These are phyloP conservation scores for Metschnikowia continentalis DNA, from an alignment of 805 yeast genomes.

Conservation along the genomic window DNA sequence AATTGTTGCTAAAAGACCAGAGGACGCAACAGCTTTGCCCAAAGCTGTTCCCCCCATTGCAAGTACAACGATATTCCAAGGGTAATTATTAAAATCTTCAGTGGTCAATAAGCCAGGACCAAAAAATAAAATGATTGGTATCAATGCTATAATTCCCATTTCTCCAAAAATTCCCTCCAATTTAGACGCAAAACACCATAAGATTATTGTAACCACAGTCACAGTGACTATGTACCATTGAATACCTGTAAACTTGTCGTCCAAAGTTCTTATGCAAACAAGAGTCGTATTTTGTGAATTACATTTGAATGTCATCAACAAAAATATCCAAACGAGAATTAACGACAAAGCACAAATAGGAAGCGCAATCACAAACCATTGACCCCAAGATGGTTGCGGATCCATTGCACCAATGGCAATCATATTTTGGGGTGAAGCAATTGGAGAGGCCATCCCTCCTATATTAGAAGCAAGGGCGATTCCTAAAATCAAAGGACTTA, in stretches of 20 bases:
- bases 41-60: constrained; percentile 56
- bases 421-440: constrained; percentile 53
- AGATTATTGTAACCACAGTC: constrained; percentile 40
- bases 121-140: constrained; percentile 46
- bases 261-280: constrained; percentile 43
- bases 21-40: constrained; percentile 48
- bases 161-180: constrained; percentile 43
- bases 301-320: constrained; percentile 52
- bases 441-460: constrained; percentile 55
- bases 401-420: constrained; percentile 50
- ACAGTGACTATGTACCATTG: constrained; percentile 43
- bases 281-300: constrained; percentile 46
- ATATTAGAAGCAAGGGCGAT: constrained; percentile 50
- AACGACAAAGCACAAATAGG: constrained; percentile 44
- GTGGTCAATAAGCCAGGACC: constrained; percentile 47
- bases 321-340: constrained; percentile 44
- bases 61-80: constrained; percentile 51
- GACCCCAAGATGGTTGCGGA: constrained; percentile 54
- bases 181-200: constrained; percentile 47
- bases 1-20: constrained; percentile 45
- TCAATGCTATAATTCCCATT: constrained; percentile 44
- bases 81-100: constrained; percentile 48
- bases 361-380: constrained; percentile 51
- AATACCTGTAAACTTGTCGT: constrained; percentile 40
- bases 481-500: constrained; percentile 40